Evolutionary conservation across 352 stramenopile species (phyloP), one percentile per base, ranked within the genome.

Genomic region (Phytopythium cucurbitacearum): DNA sequence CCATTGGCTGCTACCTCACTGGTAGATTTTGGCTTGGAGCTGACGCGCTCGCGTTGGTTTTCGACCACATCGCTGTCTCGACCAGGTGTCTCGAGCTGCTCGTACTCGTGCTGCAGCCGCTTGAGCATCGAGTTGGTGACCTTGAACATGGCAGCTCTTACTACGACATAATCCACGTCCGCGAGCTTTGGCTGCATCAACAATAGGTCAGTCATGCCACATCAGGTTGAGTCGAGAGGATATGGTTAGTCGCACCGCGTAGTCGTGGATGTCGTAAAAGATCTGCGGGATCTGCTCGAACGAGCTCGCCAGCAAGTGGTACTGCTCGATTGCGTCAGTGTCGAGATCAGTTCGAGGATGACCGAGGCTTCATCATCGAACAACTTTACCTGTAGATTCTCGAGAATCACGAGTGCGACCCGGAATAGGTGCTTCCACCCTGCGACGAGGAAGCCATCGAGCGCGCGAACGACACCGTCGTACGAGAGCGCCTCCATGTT

Each of bases 241-340:
- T 10, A 51, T 4, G 40, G 10, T 10, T 28, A 12, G 7, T 53
- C 80, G 48, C 54, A 91, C 80, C n/a, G 73, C 77, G 42, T 80
- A 66, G 28, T 67, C 63, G 34, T 80, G 71, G 5, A 91, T 71
- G 42, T 88, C 76, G 67, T 89, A 89, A 40, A 91, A 85, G 35
- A 91, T 64, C 52, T 85, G 73, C 33, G 80, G 72, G 38, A 91
- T 88, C 48, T 87, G 76, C 45, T 89, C 78, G 64, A 89, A 91
- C 6, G 53, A 50, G 9, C 74, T 83, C 1, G 64, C 65, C 9
- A 91, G 71, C 46, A 91, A 77, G 8, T 78, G 70, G 34, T 59
- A 54, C 63, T 89, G 53, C 3, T 57, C 1, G 12, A 41, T 41
- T 1, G 8, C 2, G 38, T 41, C 38, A 28, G 38, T 13, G 38